Percentiles rank a stretch among this genome's conserved stretches.
Conservation (phyloP, 495 filamentous ascomycete genomes). For the Elaphomyces granulatus region DNA sequence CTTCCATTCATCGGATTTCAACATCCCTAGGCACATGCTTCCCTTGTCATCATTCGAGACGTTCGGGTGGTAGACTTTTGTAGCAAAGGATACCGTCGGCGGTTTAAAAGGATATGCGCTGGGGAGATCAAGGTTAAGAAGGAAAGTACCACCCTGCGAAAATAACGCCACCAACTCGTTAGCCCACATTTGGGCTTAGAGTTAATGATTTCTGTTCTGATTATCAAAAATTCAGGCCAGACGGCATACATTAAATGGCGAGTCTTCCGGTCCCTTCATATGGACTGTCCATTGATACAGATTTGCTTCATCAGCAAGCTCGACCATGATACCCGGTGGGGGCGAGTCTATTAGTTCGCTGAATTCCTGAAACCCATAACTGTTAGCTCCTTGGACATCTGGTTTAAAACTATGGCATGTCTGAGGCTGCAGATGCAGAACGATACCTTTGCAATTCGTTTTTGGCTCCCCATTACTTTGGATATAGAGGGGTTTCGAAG, state of each 20-base stretch:
- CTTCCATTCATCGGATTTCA: conserved; percentile 90
- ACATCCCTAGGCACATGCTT: conserved; percentile 79
- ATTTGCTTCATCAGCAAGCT: conserved; percentile 53
- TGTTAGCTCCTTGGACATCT: too few species aligned
- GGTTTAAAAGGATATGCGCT: conserved; percentile 91
- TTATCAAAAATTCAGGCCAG: background rate
- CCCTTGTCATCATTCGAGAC: conserved; percentile 89
- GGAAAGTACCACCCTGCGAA: conserved; percentile 68
- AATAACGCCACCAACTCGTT: too few species aligned
- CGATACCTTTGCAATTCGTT: conserved; percentile 50
- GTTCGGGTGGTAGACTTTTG: conserved; percentile 98
- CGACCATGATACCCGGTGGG: conserved; percentile 49
- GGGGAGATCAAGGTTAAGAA: conserved; percentile 61
- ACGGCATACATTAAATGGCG: conserved; percentile 51
- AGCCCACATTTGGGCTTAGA: too few species aligned
- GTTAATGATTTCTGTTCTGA: background rate
- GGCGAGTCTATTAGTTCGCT: conserved; percentile 49
- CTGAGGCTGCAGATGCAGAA: too few species aligned
- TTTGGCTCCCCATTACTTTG: conserved; percentile 43
- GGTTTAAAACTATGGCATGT: background rate
- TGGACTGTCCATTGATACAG: conserved; percentile 72
- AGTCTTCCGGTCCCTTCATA: conserved; percentile 58
- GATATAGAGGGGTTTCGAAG: too few species aligned
- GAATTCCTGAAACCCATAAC: conserved; percentile 47
- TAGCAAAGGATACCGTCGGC: conserved; percentile 71